phyloP scores from a whole-genome alignment of 2,329 filamentous ascomycete species.

The Fusarium cyanostomum region DNA sequence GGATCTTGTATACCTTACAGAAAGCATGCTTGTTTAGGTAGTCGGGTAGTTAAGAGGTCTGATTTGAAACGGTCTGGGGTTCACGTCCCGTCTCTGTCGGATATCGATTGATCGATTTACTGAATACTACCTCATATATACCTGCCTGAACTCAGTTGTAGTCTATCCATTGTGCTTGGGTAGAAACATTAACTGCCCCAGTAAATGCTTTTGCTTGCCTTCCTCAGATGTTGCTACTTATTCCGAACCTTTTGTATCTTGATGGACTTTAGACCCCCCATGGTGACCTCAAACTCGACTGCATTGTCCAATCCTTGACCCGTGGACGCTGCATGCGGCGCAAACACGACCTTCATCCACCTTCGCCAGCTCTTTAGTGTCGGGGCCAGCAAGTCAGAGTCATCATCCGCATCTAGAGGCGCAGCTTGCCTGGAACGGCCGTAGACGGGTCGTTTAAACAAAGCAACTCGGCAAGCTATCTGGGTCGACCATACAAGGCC shows the following conservation, averaged over 20 bases:
- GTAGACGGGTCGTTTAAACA: constrained; percentile 76
- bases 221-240: neutral
- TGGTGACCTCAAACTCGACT: constrained; percentile 79
- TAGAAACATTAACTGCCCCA: neutral
- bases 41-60: constrained; percentile 19
- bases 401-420: constrained; percentile 50
- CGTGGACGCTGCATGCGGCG: constrained; percentile 72
- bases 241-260: constrained; percentile 17
- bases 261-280: constrained; percentile 65
- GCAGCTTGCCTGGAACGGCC: constrained; percentile 49
- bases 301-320: constrained; percentile 60
- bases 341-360: constrained; percentile 90
- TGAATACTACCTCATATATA: neutral
- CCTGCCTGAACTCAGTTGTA: neutral
- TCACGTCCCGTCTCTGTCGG: too few relatives aligned
- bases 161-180: neutral
- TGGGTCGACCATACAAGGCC: constrained; percentile 93
- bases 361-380: constrained; percentile 71
- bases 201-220: neutral
- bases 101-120: too few relatives aligned
- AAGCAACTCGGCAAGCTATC: constrained; percentile 81
- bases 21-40: constrained; percentile 26
- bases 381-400: constrained; percentile 54
- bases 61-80: constrained; percentile 5
- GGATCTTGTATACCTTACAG: constrained; percentile 30